Percentiles rank a stretch among this genome's conserved stretches.
These are phyloP conservation scores for Macrolepiota dolichaula DNA, from an alignment of 768 basidiomycete species.

Conservation along the genomic window DNA sequence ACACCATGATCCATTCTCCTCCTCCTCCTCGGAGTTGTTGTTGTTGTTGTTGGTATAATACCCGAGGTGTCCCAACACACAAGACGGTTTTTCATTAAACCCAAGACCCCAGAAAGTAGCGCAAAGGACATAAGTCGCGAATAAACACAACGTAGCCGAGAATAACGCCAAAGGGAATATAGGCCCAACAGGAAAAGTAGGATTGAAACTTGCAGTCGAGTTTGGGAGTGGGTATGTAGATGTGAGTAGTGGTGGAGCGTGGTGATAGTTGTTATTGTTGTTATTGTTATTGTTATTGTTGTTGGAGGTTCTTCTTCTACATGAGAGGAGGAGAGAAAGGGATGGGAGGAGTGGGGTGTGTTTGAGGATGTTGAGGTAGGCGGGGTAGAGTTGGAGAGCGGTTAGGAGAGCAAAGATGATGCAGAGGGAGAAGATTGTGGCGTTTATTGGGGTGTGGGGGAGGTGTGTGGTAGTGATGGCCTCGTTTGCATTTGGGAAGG, in stretches of 20 bases:
- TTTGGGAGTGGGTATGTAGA: neutral
- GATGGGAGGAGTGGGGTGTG: neutral
- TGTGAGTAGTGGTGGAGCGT: neutral
- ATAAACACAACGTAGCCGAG: neutral
- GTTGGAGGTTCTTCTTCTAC: too few species aligned
- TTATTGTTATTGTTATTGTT: too few species aligned
- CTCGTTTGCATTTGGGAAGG: neutral
- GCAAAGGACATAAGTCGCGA: neutral
- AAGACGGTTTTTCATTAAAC: neutral
- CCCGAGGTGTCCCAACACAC: too few species aligned
- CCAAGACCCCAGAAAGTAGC: neutral
- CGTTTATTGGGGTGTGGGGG: neutral
- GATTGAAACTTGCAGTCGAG: neutral
- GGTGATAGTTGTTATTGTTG: too few species aligned
- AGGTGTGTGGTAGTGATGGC: neutral
- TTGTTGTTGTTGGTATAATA: too few species aligned
- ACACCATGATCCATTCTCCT: too few species aligned
- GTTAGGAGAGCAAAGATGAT: neutral
- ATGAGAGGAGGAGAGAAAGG: neutral
- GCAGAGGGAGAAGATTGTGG: neutral
- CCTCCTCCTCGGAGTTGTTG: too few species aligned
- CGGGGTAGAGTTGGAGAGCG: neutral
- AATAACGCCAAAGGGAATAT: constrained; percentile 1
- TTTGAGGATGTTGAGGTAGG: neutral
- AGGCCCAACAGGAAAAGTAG: neutral